These are phyloP conservation scores for Podospora pseudocomata DNA, from an alignment of 495 filamentous ascomycete genomes.

Conservation along the genomic window DNA sequence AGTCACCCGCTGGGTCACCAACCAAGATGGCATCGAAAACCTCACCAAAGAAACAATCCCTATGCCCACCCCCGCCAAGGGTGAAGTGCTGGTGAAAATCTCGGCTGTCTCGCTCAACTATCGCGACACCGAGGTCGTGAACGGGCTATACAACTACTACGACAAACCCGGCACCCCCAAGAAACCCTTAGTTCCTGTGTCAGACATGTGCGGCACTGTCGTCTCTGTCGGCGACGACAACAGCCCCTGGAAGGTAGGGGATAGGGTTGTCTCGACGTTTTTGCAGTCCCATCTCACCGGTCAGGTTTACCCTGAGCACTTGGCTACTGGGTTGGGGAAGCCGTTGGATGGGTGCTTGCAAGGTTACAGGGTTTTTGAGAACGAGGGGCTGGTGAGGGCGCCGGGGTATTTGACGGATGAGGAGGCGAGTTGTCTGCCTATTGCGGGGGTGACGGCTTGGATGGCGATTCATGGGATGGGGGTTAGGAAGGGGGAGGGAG, in stretches of 20 bases:
- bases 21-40: too few species aligned
- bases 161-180: neutral
- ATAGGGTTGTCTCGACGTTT: neutral
- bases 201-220: neutral
- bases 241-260: neutral
- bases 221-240: neutral
- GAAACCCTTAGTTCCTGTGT: neutral
- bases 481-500: neutral
- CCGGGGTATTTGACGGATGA: slow-evolving; percentile 29
- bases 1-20: too few species aligned
- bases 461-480: neutral
- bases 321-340: too few species aligned
- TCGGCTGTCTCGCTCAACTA: neutral
- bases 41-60: too few species aligned
- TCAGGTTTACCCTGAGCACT: too few species aligned
- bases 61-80: too few species aligned
- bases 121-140: neutral
- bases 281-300: too few species aligned
- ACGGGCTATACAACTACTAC: neutral
- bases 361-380: slow-evolving; percentile 32
- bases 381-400: slow-evolving; percentile 26
- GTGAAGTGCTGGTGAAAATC: neutral
- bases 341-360: slow-evolving; percentile 27
- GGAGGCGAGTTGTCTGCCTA: slow-evolving; percentile 17
- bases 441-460: neutral